A percentile compares a stretch with the other conserved stretches of the same genome.
Evolutionary conservation across 2,329 filamentous ascomycete species (phyloP).

Genomic region (Fusarium sacchari): DNA sequence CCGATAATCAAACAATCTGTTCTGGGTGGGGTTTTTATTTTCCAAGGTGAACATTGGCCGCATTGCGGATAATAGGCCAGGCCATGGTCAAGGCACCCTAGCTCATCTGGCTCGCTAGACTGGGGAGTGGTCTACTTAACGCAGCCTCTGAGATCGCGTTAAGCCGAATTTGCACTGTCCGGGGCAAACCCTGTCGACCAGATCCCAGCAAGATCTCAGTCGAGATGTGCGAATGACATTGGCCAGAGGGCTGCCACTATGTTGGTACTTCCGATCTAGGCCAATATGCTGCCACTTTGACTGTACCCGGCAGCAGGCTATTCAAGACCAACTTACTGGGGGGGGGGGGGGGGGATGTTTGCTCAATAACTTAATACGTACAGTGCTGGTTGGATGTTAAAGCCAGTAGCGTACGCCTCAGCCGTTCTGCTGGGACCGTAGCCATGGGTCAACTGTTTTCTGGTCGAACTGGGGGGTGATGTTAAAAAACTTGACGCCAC

Average conservation of each 20-base stretch:
- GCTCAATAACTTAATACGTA: slow-evolving; percentile 6
- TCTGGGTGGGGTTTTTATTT: not conserved
- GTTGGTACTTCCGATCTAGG: slow-evolving; percentile 26
- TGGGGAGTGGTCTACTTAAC: slow-evolving; percentile 28
- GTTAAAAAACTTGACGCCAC: slow-evolving; percentile 16
- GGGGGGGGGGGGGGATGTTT: no score
- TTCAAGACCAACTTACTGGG: not conserved
- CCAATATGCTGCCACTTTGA: slow-evolving; percentile 17
- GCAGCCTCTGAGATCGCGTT: slow-evolving; percentile 37
- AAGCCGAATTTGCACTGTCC: slow-evolving; percentile 33
- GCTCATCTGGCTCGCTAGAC: slow-evolving; percentile 15
- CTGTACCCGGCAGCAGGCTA: slow-evolving; percentile 3
- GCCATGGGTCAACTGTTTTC: slow-evolving; percentile 5
- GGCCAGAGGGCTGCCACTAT: slow-evolving; percentile 32
- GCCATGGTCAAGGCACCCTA: not conserved
- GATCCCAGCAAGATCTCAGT: slow-evolving; percentile 37
- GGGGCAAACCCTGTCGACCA: slow-evolving; percentile 36
- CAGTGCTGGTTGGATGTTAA: slow-evolving; percentile 9
- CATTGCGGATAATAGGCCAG: slow-evolving; percentile 9
- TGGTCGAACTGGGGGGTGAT: slow-evolving; percentile 4
- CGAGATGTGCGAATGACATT: slow-evolving; percentile 21
- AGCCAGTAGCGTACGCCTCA: slow-evolving; percentile 20
- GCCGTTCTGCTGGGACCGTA: slow-evolving; percentile 26
- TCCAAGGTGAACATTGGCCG: not conserved
- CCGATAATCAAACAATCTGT: slow-evolving; percentile 3